Evolutionary conservation across 108 stramenopile genomes (phyloP).

Genomic region (Fistulifera pelliculosa): DNA sequence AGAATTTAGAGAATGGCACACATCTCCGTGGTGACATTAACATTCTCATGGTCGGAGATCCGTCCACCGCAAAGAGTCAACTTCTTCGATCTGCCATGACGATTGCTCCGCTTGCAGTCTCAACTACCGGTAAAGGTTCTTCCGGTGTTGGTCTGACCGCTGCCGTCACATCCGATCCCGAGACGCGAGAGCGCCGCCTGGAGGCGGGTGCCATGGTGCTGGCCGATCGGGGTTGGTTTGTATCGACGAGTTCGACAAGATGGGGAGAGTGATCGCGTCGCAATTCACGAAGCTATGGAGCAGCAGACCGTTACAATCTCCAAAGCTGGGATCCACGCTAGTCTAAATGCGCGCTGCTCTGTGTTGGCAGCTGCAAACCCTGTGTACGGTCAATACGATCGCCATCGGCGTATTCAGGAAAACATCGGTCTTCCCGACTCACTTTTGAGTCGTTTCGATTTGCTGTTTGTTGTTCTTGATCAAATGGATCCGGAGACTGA

Average conservation of each 20-base stretch:
- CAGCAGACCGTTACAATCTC: conserved; percentile 99
- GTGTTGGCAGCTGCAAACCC: conserved; percentile 99
- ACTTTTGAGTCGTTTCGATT: conserved; percentile 96
- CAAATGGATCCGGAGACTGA: conserved; percentile 93
- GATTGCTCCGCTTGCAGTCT: conserved; percentile 93
- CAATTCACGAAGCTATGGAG: conserved; percentile 99
- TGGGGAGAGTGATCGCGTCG: conserved; percentile 92
- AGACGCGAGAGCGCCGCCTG: conserved; percentile 92
- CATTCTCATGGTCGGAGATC: conserved; percentile 99
- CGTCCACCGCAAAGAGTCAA: conserved; percentile 98
- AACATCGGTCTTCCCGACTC: conserved; percentile 99
- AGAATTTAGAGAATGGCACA: conserved; percentile 96
- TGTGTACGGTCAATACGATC: conserved; percentile 99
- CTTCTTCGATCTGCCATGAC: conserved; percentile 90
- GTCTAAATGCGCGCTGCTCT: conserved; percentile 92
- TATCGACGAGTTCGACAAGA: conserved; percentile 96
- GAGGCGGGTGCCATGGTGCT: conserved; percentile 99
- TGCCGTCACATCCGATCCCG: conserved; percentile 96
- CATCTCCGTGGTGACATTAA: conserved; percentile 99
- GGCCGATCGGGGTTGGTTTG: conserved; percentile 98
- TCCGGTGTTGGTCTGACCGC: conserved; percentile 99
- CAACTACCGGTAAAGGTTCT: conserved; percentile 93
- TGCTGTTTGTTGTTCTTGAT: conserved; percentile 99
- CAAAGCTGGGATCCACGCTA: conserved; percentile 95
- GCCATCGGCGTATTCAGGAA: conserved; percentile 87